phyloP scores from a whole-genome alignment of 371 early-diverging fungal genomes.

The Blyttiomyces sp. region DNA sequence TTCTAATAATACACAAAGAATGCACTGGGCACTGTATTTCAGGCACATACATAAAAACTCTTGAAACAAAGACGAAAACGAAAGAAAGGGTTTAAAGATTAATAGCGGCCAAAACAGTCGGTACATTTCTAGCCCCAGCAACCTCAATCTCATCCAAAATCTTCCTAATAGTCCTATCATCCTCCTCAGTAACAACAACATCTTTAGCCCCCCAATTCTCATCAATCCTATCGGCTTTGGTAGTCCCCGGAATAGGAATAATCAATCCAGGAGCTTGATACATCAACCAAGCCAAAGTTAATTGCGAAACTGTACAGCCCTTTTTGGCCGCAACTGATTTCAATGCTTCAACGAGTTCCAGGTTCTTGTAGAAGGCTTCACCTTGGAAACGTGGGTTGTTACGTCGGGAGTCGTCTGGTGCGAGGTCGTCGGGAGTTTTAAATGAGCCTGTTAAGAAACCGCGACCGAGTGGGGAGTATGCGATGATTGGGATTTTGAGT shows the following conservation, averaged over 20 bases:
- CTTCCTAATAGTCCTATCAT: conserved; percentile 38
- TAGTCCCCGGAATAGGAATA: conserved; percentile 57
- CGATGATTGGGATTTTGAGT: conserved; percentile 56
- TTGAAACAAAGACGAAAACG: too few species aligned
- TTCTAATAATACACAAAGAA: too few species aligned
- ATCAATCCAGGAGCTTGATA: conserved; percentile 25
- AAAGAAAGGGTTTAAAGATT: neutral
- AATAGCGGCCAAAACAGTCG: neutral
- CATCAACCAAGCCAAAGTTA: conserved; percentile 59
- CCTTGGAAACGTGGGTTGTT: conserved; percentile 47
- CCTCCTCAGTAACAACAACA: conserved; percentile 39
- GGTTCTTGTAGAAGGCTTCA: conserved; percentile 54
- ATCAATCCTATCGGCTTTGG: conserved; percentile 43
- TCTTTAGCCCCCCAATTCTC: conserved; percentile 45
- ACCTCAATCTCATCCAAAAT: conserved; percentile 30
- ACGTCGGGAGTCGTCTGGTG: conserved; percentile 45
- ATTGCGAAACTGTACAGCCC: conserved; percentile 41
- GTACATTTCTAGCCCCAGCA: conserved; percentile 39
- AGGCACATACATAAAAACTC: too few species aligned
- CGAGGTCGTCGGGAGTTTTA: conserved; percentile 46
- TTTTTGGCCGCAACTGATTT: conserved; percentile 45
- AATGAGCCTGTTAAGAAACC: conserved; percentile 58
- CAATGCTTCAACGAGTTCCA: conserved; percentile 51
- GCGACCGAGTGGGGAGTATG: conserved; percentile 53
- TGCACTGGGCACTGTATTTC: too few species aligned